phyloP scores from a whole-genome alignment of 768 basidiomycete genomes.

The Boletus subcaerulescens region DNA sequence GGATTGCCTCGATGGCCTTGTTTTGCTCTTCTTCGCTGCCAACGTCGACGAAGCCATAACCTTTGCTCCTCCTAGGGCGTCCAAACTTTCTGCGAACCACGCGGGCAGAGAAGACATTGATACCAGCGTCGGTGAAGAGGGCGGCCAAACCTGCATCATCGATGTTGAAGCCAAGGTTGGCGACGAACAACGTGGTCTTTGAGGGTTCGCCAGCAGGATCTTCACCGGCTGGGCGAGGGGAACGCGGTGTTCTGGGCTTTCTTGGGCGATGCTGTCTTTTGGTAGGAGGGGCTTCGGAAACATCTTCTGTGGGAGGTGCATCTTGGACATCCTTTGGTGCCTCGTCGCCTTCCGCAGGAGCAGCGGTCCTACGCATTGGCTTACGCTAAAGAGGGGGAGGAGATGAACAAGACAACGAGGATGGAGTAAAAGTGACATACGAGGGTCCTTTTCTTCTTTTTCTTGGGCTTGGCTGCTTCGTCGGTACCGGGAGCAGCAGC shows the following conservation, averaged over 20 bases:
- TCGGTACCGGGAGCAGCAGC: conserved; percentile 47
- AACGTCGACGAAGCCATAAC: conserved; percentile 97
- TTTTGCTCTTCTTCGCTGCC: conserved; percentile 84
- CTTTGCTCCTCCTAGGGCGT: conserved; percentile 84
- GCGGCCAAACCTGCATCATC: conserved; percentile 78
- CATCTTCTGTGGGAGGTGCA: conserved; percentile 36
- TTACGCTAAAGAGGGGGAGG: conserved; percentile 47
- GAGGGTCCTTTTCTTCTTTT: conserved; percentile 72
- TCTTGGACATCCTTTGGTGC: conserved; percentile 26
- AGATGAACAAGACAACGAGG: neutral
- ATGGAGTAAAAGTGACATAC: conserved; percentile 35
- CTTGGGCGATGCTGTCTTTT: conserved; percentile 49
- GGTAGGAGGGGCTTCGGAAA: conserved; percentile 35
- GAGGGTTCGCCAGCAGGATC: conserved; percentile 87
- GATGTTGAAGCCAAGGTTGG: conserved; percentile 94
- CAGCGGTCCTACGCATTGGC: conserved; percentile 38
- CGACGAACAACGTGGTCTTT: conserved; percentile 89
- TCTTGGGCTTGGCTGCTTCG: conserved; percentile 66
- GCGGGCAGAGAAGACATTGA: conserved; percentile 80
- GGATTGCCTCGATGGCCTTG: conserved; percentile 83
- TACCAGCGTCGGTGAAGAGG: conserved; percentile 84
- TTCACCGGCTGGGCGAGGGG: conserved; percentile 71
- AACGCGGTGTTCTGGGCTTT: conserved; percentile 56
- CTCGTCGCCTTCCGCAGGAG: conserved; percentile 33
- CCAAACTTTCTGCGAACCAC: conserved; percentile 87